Conservation (phyloP, 1,139 yeast genomes). For the Hemisphaericaspora subhashii region DNA sequence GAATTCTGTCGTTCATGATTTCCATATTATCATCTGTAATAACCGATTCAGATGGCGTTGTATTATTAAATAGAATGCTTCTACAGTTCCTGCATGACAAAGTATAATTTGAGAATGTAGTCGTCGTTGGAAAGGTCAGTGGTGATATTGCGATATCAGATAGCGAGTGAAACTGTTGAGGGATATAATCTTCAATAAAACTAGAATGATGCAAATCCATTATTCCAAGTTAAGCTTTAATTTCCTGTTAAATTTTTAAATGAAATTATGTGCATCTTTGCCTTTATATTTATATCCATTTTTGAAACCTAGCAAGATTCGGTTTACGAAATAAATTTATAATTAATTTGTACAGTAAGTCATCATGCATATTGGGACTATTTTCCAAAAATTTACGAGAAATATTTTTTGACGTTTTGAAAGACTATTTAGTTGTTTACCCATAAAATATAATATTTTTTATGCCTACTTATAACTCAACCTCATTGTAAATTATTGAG, state of each 20-base stretch:
- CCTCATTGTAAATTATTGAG: too few relatives aligned
- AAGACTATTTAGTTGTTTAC: neutral
- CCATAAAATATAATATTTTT: neutral
- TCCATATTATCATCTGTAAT: constrained; percentile 8
- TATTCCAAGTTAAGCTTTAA: neutral
- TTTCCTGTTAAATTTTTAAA: neutral
- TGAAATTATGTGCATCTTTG: too few relatives aligned
- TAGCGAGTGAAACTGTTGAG: constrained; percentile 7
- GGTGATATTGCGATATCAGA: neutral
- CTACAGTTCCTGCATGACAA: constrained; percentile 17
- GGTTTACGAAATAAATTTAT: too few relatives aligned
- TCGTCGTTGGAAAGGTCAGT: neutral
- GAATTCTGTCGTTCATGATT: constrained; percentile 9
- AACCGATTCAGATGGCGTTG: constrained; percentile 10
- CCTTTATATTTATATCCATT: too few relatives aligned
- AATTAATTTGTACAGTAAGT: too few relatives aligned
- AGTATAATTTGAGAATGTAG: neutral
- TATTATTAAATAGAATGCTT: constrained; percentile 9
- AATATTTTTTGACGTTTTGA: neutral
- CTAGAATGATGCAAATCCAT: neutral
- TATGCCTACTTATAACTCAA: neutral
- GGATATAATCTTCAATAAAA: constrained; percentile 9
- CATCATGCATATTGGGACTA: too few relatives aligned
- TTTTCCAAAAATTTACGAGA: constrained; percentile 1
- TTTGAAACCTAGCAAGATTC: too few relatives aligned